Percentiles rank a stretch among this genome's conserved stretches.
phyloP scores from a whole-genome alignment of 2,329 filamentous ascomycete species.

The Sporothrix pallida region DNA sequence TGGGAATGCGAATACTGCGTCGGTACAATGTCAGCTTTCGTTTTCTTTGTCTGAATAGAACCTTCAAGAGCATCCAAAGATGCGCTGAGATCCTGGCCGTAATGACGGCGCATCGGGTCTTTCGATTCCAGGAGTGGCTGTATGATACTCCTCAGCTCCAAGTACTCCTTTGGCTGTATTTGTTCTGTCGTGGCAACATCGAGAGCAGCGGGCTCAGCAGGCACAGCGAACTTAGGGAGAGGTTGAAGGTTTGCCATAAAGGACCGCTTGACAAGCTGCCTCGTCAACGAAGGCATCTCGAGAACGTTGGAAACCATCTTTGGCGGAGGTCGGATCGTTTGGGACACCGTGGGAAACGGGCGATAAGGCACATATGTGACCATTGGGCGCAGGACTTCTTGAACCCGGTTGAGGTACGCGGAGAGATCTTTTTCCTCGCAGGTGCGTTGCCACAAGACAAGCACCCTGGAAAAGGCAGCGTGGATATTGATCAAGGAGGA shows the following conservation, averaged over 20 bases:
- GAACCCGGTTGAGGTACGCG: too few species aligned
- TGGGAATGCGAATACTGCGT: too few species aligned
- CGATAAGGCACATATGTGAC: too few species aligned
- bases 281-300: background rate
- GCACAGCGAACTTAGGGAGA: too few species aligned
- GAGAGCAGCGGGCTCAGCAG: too few species aligned
- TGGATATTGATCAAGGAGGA: too few species aligned
- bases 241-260: background rate
- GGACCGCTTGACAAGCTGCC: background rate
- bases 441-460: too few species aligned
- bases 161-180: background rate
- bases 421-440: too few species aligned
- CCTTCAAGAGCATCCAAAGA: slow-evolving; percentile 36
- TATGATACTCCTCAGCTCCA: slow-evolving; percentile 46
- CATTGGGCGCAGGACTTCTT: too few species aligned
- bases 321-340: background rate
- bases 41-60: background rate
- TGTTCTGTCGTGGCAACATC: background rate
- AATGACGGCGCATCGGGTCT: slow-evolving; percentile 31
- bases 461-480: too few species aligned
- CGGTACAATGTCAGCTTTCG: background rate
- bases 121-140: slow-evolving; percentile 40
- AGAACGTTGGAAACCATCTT: background rate
- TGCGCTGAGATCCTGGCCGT: slow-evolving; percentile 39
- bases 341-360: too few species aligned